Evolutionary conservation across 495 filamentous ascomycete genomes (phyloP).

Genomic region (Chaetomium tenue): DNA sequence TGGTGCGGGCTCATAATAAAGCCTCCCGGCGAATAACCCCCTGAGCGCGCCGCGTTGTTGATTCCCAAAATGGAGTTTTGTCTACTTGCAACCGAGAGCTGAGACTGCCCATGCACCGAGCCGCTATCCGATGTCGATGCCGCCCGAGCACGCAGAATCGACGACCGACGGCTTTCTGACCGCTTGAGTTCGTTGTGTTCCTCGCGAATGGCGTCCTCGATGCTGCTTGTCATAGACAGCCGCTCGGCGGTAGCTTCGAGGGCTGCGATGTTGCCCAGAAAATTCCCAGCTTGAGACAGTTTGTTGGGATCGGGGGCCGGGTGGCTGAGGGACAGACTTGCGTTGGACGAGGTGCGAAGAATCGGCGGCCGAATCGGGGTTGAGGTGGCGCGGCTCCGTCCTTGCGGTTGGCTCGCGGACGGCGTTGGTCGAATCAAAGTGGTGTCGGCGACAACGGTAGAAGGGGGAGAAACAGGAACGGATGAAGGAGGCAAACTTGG

Average conservation of each 20-base stretch:
- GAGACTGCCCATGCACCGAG: constrained; percentile 35
- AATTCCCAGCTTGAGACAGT: constrained; percentile 69
- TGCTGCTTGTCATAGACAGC: constrained; percentile 72
- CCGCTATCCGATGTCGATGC: constrained; percentile 35
- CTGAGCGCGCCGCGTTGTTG: constrained; percentile 63
- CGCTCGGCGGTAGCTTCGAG: constrained; percentile 80
- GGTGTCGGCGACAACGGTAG: constrained; percentile 18
- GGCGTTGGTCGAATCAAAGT: constrained; percentile 30
- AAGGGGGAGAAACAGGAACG: neutral
- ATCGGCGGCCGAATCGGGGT: constrained; percentile 46
- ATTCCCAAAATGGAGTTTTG: constrained; percentile 66
- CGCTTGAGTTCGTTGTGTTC: constrained; percentile 75
- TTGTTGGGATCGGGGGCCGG: constrained; percentile 74
- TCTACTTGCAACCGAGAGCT: constrained; percentile 52
- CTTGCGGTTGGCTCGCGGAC: constrained; percentile 21
- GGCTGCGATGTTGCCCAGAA: constrained; percentile 73
- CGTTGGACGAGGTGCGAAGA: constrained; percentile 58
- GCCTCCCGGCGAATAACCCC: constrained; percentile 69
- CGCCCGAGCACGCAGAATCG: constrained; percentile 44
- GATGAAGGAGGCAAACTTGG: neutral
- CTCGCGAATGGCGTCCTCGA: constrained; percentile 78
- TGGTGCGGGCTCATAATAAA: constrained; percentile 64
- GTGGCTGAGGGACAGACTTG: constrained; percentile 62
- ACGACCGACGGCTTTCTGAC: constrained; percentile 59
- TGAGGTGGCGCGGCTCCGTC: constrained; percentile 29